Evolutionary conservation across 1,139 yeast genomes (phyloP).

Genomic region (Taphrina confusa): DNA sequence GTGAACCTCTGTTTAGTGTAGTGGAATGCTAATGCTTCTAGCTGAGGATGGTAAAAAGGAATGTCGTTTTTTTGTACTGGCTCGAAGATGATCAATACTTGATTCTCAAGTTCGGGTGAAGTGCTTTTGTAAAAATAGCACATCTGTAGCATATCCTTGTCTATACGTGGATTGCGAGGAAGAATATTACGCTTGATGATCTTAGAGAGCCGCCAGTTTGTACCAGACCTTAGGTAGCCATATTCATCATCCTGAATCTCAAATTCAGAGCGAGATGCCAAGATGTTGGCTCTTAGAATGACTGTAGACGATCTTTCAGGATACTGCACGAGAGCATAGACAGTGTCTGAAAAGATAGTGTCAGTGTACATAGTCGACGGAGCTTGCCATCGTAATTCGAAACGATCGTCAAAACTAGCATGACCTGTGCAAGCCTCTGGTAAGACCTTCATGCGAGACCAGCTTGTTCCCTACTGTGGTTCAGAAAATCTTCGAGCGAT

Average conservation of each 20-base stretch:
- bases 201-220: background rate
- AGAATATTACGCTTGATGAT: background rate
- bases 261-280: conserved; percentile 51
- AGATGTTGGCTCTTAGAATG: conserved; percentile 81
- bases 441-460: conserved; percentile 16
- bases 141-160: conserved; percentile 24
- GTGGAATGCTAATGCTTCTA: conserved; percentile 71
- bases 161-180: conserved; percentile 17
- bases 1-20: conserved; percentile 38
- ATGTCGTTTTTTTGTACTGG: conserved; percentile 49
- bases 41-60: conserved; percentile 85
- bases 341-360: background rate
- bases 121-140: background rate
- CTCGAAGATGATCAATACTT: conserved; percentile 33
- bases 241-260: background rate
- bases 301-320: conserved; percentile 94
- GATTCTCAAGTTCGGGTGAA: background rate
- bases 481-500: too few relatives aligned
- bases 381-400: background rate
- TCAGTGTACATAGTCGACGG: background rate
- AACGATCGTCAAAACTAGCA: conserved; percentile 5
- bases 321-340: conserved; percentile 66
- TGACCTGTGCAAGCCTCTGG: conserved; percentile 2
- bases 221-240: conserved; percentile 6
- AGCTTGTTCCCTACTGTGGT: too few relatives aligned